phyloP scores from a whole-genome alignment of 495 filamentous ascomycete species.

The Xylaria venustula region DNA sequence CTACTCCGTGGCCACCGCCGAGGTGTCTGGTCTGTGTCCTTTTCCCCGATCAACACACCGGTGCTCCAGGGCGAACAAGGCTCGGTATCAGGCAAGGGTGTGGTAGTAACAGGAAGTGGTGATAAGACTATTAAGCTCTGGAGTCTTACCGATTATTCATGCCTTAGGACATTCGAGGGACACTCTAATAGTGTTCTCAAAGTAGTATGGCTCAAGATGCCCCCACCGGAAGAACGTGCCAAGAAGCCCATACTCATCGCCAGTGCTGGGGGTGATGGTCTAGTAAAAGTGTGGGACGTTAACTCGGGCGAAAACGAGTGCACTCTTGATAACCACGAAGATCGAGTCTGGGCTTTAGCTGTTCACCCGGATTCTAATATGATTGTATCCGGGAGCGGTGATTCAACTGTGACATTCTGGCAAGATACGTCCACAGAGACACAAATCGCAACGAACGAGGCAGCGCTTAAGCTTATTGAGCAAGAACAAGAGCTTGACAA shows the following conservation, averaged over 20 bases:
- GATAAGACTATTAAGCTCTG: conserved; percentile 97
- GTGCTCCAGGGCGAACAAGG: conserved; percentile 67
- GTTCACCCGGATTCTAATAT: conserved; percentile 65
- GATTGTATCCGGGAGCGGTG: conserved; percentile 84
- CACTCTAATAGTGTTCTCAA: conserved; percentile 95
- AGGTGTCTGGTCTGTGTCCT: conserved; percentile 92
- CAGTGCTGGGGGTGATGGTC: conserved; percentile 88
- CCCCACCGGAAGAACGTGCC: conserved; percentile 43
- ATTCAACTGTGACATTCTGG: conserved; percentile 93
- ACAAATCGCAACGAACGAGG: conserved; percentile 63
- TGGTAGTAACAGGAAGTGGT: conserved; percentile 83
- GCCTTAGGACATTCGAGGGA: conserved; percentile 89
- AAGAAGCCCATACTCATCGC: conserved; percentile 66
- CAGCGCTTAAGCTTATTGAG: conserved; percentile 77
- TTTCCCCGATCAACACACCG: conserved; percentile 75
- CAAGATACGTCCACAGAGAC: conserved; percentile 84
- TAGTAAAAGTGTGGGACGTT: conserved; percentile 94
- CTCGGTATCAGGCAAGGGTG: conserved; percentile 63
- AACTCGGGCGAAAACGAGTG: conserved; percentile 73
- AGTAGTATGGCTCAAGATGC: conserved; percentile 79
- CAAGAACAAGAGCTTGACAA: conserved; percentile 92
- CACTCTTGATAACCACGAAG: conserved; percentile 93
- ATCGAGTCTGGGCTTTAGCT: conserved; percentile 86
- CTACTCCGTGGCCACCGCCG: conserved; percentile 88
- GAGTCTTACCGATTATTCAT: conserved; percentile 90